phyloP scores from a whole-genome alignment of 768 basidiomycete species.

The Macrolepiota fuliginosa region DNA sequence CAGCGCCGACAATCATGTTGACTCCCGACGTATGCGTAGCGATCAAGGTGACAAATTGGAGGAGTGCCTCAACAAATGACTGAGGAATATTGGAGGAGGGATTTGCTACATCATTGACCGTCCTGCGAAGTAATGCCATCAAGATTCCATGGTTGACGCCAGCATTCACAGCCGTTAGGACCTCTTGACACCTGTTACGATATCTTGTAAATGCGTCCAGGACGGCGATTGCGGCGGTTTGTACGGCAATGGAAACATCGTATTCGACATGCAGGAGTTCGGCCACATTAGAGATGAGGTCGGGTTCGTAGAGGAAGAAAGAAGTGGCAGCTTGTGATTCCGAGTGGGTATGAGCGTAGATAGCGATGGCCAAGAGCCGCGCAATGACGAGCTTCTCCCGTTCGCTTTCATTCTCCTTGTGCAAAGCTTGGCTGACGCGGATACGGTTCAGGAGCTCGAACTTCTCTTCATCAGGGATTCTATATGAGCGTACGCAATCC shows the following conservation, averaged over 20 bases:
- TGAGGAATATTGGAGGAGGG: slow-evolving; percentile 66
- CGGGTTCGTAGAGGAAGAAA: slow-evolving; percentile 93
- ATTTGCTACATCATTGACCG: slow-evolving; percentile 68
- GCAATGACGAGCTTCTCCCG: slow-evolving; percentile 80
- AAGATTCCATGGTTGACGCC: slow-evolving; percentile 95
- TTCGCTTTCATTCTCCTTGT: slow-evolving; percentile 52
- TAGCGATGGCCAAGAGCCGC: slow-evolving; percentile 84
- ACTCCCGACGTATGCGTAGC: slow-evolving; percentile 83
- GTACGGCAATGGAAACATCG: slow-evolving; percentile 66
- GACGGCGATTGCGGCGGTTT: slow-evolving; percentile 84
- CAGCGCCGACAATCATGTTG: slow-evolving; percentile 94
- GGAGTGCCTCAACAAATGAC: slow-evolving; percentile 77
- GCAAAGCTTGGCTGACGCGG: slow-evolving; percentile 71
- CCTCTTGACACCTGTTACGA: slow-evolving; percentile 79
- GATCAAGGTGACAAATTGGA: slow-evolving; percentile 85
- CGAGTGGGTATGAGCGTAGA: slow-evolving; percentile 83
- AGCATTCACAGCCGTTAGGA: slow-evolving; percentile 87
- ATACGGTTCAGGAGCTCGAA: slow-evolving; percentile 89
- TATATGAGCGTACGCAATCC: slow-evolving; percentile 63
- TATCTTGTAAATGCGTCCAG: slow-evolving; percentile 90
- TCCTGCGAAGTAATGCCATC: slow-evolving; percentile 84
- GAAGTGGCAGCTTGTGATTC: slow-evolving; percentile 78
- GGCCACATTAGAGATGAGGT: slow-evolving; percentile 83
- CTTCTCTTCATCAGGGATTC: slow-evolving; percentile 77
- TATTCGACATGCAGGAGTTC: slow-evolving; percentile 84